These are phyloP conservation scores for Xylaria sp. DNA, from an alignment of 2,329 filamentous ascomycete genomes.

Conservation along the genomic window DNA sequence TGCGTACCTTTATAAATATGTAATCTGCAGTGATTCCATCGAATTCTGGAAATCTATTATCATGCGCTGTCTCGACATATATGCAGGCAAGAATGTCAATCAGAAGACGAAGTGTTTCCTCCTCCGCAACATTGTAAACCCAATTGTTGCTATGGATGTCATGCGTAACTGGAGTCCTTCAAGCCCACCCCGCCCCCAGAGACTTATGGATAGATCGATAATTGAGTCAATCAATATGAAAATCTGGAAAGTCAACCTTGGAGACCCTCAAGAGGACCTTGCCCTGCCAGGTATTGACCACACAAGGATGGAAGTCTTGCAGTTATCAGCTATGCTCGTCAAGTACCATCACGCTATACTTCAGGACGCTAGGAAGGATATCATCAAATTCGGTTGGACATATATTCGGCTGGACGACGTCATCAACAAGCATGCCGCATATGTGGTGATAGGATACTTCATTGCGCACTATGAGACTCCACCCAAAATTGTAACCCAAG, in stretches of 20 bases:
- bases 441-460: constrained; percentile 96
- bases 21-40: constrained; percentile 83
- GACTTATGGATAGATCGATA: constrained; percentile 83
- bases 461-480: constrained; percentile 97
- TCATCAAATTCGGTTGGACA: constrained; percentile 99
- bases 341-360: constrained; percentile 91
- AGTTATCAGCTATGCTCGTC: constrained; percentile 91
- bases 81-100: constrained; percentile 76
- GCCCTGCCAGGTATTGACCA: constrained; percentile 89
- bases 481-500: constrained; percentile 91
- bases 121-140: constrained; percentile 91
- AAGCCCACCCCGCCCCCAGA: constrained; percentile 63
- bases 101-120: constrained; percentile 94
- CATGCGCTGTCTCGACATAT: constrained; percentile 85
- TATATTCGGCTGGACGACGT: constrained; percentile 98
- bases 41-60: constrained; percentile 86
- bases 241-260: constrained; percentile 89
- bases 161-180: constrained; percentile 77
- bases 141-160: constrained; percentile 94
- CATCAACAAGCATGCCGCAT: constrained; percentile 98
- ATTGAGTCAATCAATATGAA: constrained; percentile 90
- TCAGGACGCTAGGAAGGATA: constrained; percentile 92
- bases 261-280: constrained; percentile 82
- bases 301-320: constrained; percentile 92
- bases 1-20: constrained; percentile 80